A percentile compares a stretch with the other conserved stretches of the same genome.
Conservation (phyloP, 73 alveolate species). For the Tetrahymena elliotti region DNA sequence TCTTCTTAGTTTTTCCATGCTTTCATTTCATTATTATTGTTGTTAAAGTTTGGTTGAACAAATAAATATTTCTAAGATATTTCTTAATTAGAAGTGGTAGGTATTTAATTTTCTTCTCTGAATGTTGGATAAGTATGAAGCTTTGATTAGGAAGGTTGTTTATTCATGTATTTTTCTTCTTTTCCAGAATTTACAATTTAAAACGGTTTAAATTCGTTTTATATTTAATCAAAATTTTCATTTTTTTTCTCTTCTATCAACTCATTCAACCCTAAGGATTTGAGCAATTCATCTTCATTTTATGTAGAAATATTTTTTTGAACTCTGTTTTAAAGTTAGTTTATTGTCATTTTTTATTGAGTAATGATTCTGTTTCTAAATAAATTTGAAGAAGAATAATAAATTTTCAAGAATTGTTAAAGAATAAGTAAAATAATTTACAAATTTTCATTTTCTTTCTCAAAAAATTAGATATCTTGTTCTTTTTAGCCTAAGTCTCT, state of each 20-base stretch:
- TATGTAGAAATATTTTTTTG: background rate
- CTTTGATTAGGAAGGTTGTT: background rate
- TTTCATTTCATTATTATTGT: background rate
- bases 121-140: background rate
- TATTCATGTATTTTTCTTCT: background rate
- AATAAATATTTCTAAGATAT: background rate
- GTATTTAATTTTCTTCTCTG: background rate
- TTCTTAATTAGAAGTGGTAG: background rate
- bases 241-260: background rate
- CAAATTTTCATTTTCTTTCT: background rate
- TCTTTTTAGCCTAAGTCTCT: background rate
- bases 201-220: too few relatives aligned
- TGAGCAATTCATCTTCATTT: background rate
- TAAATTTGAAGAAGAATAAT: background rate
- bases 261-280: background rate
- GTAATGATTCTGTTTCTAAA: background rate
- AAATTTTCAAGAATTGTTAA: background rate
- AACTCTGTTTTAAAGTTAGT: background rate
- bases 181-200: background rate
- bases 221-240: background rate
- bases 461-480: background rate
- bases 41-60: background rate
- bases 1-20: background rate
- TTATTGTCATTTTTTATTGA: background rate
- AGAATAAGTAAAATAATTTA: background rate